phyloP scores from a whole-genome alignment of 108 stramenopile species.

The Nannochloropsis salina region DNA sequence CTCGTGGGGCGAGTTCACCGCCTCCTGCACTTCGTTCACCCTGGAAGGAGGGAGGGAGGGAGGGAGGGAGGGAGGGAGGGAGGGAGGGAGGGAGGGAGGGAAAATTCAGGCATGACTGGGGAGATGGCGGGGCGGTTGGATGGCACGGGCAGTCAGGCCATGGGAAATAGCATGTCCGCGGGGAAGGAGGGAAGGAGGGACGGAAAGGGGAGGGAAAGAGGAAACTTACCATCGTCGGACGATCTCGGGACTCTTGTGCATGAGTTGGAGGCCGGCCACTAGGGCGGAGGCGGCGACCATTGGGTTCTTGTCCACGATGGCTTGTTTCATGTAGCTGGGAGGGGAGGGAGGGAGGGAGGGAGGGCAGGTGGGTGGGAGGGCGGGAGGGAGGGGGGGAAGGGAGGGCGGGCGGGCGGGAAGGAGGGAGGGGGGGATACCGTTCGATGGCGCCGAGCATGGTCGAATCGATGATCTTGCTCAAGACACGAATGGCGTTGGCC shows the following conservation, averaged over 20 bases:
- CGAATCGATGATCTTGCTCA: conserved; percentile 93
- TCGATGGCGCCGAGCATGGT: conserved; percentile 98
- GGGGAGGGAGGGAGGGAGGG: conserved; percentile 20
- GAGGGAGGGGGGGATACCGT: conserved; percentile 49
- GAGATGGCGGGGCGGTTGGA: no score
- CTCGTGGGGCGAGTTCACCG: conserved; percentile 75
- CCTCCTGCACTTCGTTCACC: conserved; percentile 71
- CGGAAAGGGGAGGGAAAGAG: neutral
- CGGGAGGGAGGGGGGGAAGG: neutral
- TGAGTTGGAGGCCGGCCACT: conserved; percentile 61
- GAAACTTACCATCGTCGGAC: conserved; percentile 61
- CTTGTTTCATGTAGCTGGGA: conserved; percentile 84
- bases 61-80: conserved; percentile 10
- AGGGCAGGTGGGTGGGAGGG: neutral
- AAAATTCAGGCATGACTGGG: neutral
- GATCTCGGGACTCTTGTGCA: conserved; percentile 52
- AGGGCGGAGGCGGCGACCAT: conserved; percentile 91
- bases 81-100: neutral
- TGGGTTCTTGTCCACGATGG: conserved; percentile 89
- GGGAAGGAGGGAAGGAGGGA: neutral
- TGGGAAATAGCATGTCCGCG: neutral
- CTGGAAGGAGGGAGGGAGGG: conserved; percentile 2
- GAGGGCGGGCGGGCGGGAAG: neutral
- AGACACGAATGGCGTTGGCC: conserved; percentile 93
- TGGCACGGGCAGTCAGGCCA: no score